Percentiles rank a stretch among this genome's conserved stretches.
Conservation (phyloP, 768 basidiomycete genomes). For the Inosperma sp. region DNA sequence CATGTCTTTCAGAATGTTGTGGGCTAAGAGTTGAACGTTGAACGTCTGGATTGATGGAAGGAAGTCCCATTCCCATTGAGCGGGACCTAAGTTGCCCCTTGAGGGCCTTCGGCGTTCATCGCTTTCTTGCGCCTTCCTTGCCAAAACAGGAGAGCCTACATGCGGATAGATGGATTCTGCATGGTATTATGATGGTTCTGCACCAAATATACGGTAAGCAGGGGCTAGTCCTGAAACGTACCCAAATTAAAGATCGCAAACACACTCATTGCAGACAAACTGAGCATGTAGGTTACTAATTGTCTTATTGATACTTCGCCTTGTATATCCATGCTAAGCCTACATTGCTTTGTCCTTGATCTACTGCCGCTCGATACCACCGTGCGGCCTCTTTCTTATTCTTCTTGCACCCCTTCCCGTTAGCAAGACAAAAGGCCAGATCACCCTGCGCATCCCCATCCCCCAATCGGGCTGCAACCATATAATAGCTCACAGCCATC, state of each 20-base stretch:
- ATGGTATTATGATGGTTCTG: too few species aligned
- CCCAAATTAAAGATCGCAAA: background rate
- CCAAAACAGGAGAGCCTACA: too few species aligned
- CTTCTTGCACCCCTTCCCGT: constrained; percentile 87
- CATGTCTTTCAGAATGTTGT: too few species aligned
- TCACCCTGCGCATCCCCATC: constrained; percentile 86
- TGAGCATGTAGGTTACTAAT: background rate
- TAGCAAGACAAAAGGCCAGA: constrained; percentile 78
- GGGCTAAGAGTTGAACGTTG: too few species aligned
- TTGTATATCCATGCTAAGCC: constrained; percentile 92
- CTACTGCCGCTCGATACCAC: constrained; percentile 84
- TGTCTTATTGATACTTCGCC: constrained; percentile 60
- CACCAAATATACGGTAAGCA: too few species aligned
- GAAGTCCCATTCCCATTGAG: too few species aligned
- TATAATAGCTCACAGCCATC: constrained; percentile 86
- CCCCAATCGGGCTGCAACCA: constrained; percentile 76
- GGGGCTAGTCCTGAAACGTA: background rate
- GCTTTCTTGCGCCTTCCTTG: too few species aligned
- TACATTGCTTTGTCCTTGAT: constrained; percentile 74
- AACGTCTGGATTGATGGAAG: too few species aligned
- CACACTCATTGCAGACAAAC: background rate
- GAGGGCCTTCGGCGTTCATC: too few species aligned
- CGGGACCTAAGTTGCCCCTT: too few species aligned
- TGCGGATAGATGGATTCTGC: too few species aligned
- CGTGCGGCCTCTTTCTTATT: constrained; percentile 80